Percentiles rank a stretch among this genome's conserved stretches.
Conservation (phyloP, 495 filamentous ascomycete species). For the Podospora conica region DNA sequence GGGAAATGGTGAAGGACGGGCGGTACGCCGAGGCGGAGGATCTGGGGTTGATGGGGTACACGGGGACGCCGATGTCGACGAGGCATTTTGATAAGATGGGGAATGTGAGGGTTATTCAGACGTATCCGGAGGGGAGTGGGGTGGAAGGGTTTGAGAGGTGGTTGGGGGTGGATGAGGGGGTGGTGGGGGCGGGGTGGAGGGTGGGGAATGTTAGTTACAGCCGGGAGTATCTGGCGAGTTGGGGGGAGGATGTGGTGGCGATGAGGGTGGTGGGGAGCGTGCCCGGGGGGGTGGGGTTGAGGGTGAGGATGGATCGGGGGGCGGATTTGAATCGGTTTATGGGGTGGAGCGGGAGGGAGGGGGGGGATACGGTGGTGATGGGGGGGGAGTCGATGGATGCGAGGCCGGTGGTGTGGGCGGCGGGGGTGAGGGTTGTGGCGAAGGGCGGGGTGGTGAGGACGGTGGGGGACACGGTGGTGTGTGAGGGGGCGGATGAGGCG, state of each 20-base stretch:
- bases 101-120: neutral
- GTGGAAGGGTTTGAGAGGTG: neutral
- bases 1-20: neutral
- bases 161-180: neutral
- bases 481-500: slow-evolving; percentile 6
- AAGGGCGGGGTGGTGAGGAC: neutral
- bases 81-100: slow-evolving; percentile 5
- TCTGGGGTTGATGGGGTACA: neutral
- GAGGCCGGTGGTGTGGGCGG: slow-evolving; percentile 1
- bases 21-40: slow-evolving; percentile 1
- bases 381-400: slow-evolving; percentile 2
- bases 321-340: slow-evolving; percentile 4
- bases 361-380: neutral
- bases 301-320: neutral
- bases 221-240: slow-evolving; percentile 1
- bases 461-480: slow-evolving; percentile 2
- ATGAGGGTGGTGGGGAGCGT: neutral
- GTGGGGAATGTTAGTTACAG: neutral
- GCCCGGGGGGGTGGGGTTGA: neutral
- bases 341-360: neutral
- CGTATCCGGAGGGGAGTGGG: neutral
- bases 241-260: neutral
- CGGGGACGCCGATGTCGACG: slow-evolving; percentile 4
- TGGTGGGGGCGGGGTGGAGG: neutral
- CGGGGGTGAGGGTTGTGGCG: neutral